Conservation (phyloP, 1,284 basidiomycete genomes). For the Boletus sp. region DNA sequence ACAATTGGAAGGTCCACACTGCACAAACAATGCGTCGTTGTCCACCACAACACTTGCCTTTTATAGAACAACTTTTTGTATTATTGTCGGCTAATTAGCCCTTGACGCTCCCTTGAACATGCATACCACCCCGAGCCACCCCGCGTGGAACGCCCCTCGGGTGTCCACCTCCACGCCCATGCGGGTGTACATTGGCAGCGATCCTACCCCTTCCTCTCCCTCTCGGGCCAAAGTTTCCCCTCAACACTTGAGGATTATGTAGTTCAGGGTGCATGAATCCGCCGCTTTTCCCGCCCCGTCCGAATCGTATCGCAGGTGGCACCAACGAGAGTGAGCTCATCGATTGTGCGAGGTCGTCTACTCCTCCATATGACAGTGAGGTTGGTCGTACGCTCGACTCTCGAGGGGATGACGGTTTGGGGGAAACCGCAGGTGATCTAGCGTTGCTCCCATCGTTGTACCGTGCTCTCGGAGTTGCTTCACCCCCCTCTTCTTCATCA, state of each 20-base stretch:
- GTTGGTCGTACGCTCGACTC: conserved; percentile 14
- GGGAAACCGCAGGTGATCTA: conserved; percentile 32
- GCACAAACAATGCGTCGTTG: conserved; percentile 33
- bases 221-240: conserved; percentile 35
- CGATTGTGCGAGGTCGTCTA: conserved; percentile 51
- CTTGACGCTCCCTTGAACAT: conserved; percentile 9
- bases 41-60: conserved; percentile 32
- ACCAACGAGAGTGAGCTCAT: conserved; percentile 69
- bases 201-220: conserved; percentile 39
- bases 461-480: conserved; percentile 35
- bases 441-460: conserved; percentile 19
- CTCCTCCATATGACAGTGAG: conserved; percentile 21
- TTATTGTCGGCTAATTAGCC: too few relatives aligned
- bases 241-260: conserved; percentile 38
- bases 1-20: conserved; percentile 29
- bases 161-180: conserved; percentile 18
- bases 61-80: conserved; percentile 9
- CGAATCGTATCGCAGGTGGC: conserved; percentile 69
- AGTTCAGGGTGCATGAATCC: conserved; percentile 47
- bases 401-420: conserved; percentile 24
- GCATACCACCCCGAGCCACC: conserved; percentile 15
- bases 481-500: conserved; percentile 31
- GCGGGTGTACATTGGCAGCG: conserved; percentile 25
- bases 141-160: conserved; percentile 24
- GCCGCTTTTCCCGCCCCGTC: conserved; percentile 58